Conservation (phyloP, 345 rosid genomes). For the Camelina hispida region DNA sequence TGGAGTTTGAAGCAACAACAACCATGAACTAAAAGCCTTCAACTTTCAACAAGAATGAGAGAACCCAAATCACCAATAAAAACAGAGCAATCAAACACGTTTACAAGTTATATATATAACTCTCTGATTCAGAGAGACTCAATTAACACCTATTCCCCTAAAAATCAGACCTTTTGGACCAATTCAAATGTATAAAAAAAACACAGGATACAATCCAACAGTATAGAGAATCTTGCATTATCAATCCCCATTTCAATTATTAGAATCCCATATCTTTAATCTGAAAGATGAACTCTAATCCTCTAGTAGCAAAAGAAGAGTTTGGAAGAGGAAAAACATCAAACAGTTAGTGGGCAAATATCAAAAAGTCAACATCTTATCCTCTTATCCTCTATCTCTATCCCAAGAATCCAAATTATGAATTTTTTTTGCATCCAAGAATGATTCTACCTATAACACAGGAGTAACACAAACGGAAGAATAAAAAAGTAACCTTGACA, state of each 20-base stretch:
- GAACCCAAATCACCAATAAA: constrained; percentile 4
- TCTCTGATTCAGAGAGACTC: too few species aligned
- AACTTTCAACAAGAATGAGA: constrained; percentile 8
- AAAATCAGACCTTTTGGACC: constrained; percentile 2
- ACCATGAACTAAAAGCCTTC: not conserved
- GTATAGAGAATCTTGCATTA: not conserved
- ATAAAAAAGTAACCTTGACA: constrained; percentile 47
- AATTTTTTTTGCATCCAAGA: constrained; percentile 17
- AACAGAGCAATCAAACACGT: constrained; percentile 3
- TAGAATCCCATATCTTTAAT: not conserved
- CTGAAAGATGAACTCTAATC: not conserved
- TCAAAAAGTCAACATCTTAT: constrained; percentile 22
- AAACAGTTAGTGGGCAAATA: constrained; percentile 30
- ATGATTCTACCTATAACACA: not conserved
- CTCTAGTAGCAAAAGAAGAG: not conserved
- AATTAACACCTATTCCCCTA: not conserved
- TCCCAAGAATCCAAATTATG: constrained; percentile 6
- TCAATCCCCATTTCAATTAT: not conserved
- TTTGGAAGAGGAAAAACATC: constrained; percentile 16
- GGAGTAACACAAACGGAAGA: too few species aligned
- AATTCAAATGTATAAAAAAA: constrained; percentile 14
- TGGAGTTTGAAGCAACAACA: not conserved
- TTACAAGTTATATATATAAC: too few species aligned
- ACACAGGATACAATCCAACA: not conserved
- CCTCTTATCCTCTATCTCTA: constrained; percentile 1